Evolutionary conservation across 352 stramenopile species (phyloP).

Genomic region (Globisporangium alternatum): DNA sequence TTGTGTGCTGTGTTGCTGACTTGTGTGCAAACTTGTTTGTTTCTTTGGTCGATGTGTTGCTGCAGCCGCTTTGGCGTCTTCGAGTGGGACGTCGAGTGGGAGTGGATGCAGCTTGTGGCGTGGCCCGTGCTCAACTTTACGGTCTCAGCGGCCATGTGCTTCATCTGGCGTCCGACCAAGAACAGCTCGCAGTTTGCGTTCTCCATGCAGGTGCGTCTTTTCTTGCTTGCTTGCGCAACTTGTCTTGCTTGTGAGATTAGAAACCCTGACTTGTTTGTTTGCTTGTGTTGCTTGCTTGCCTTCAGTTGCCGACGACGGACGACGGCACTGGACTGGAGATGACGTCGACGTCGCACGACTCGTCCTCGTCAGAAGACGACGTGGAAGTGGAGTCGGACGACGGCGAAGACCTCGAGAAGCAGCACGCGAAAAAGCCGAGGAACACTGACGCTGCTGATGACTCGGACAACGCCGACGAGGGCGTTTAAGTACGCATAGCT

Average conservation of each 20-base stretch:
- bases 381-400: conserved; percentile 69
- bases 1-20: neutral
- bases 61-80: conserved; percentile 75
- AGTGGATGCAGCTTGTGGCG: conserved; percentile 90
- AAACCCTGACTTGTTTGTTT: neutral
- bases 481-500: conserved; percentile 2
- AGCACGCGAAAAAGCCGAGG: conserved; percentile 33
- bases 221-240: neutral
- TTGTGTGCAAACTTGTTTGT: neutral
- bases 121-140: conserved; percentile 92
- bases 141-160: conserved; percentile 84
- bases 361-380: conserved; percentile 51
- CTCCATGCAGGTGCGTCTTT: conserved; percentile 65
- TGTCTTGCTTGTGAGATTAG: neutral
- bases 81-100: conserved; percentile 89
- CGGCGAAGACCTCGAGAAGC: conserved; percentile 50
- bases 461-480: conserved; percentile 41
- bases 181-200: conserved; percentile 86
- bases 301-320: conserved; percentile 70
- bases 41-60: neutral
- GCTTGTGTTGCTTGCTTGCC: conserved; percentile 1
- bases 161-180: conserved; percentile 88
- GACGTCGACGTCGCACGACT: conserved; percentile 49
- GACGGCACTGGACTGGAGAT: conserved; percentile 58
- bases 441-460: conserved; percentile 38